These are phyloP conservation scores for Discostella stelligeroides DNA, from an alignment of 108 stramenopile species.

Conservation along the genomic window DNA sequence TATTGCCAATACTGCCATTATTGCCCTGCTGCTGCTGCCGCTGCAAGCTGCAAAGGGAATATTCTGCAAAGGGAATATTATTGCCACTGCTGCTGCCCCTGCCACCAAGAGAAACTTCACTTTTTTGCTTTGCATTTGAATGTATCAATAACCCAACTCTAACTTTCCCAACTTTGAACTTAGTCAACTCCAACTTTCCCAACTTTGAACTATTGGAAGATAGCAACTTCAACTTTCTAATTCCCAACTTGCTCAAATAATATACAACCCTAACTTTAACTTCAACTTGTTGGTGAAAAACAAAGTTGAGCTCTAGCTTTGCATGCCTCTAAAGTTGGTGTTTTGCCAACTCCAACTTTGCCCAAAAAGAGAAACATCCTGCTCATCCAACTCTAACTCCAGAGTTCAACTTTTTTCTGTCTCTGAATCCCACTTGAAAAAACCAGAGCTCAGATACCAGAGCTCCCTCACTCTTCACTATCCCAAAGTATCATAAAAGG, in stretches of 20 bases:
- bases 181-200: conserved; percentile 1
- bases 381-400: not conserved
- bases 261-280: not conserved
- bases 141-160: conserved; percentile 1
- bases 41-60: too few species aligned
- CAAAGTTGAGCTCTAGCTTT: conserved; percentile 2
- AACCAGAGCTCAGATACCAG: too few species aligned
- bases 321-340: conserved; percentile 4
- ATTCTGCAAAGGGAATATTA: too few species aligned
- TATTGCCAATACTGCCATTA: too few species aligned
- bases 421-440: too few species aligned
- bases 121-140: not conserved
- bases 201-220: conserved; percentile 1
- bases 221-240: conserved; percentile 7
- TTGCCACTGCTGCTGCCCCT: too few species aligned
- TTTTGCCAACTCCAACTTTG: conserved; percentile 2
- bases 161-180: conserved; percentile 3
- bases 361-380: not conserved
- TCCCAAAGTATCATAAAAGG: too few species aligned
- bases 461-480: too few species aligned
- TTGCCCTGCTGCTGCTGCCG: too few species aligned
- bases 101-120: too few species aligned
- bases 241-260: conserved; percentile 4
- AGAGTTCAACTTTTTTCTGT: conserved; percentile 5
- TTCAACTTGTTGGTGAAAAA: not conserved